Evolutionary conservation across 805 yeast genomes (phyloP).

Genomic region (Yarrowia keelungensis): DNA sequence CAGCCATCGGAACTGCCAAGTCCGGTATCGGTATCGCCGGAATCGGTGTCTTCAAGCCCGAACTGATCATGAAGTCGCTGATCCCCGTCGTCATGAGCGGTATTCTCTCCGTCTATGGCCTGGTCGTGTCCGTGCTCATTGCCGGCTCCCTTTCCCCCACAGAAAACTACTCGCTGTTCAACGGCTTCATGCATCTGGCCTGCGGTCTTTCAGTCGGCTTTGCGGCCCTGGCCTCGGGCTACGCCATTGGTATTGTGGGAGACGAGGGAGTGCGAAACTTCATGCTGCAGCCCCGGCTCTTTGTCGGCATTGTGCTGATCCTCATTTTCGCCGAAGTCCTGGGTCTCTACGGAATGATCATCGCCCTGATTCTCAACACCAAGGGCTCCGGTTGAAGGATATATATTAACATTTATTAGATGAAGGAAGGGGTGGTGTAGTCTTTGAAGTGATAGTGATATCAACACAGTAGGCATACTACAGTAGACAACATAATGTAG

Average conservation of each 20-base stretch:
- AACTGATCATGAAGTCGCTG: conserved; percentile 85
- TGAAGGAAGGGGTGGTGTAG: not conserved
- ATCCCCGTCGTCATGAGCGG: conserved; percentile 99
- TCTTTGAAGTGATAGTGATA: too few relatives aligned
- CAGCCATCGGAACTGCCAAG: conserved; percentile 98
- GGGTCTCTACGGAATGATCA: conserved; percentile 92
- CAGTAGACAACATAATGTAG: too few relatives aligned
- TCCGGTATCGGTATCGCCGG: conserved; percentile 98
- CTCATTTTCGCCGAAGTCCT: conserved; percentile 90
- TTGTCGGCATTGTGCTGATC: conserved; percentile 88
- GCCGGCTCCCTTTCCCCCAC: conserved; percentile 82
- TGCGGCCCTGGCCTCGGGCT: conserved; percentile 95
- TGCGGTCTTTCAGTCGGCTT: conserved; percentile 97
- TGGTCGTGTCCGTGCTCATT: conserved; percentile 93
- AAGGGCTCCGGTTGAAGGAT: conserved; percentile 67
- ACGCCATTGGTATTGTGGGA: conserved; percentile 93
- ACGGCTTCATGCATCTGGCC: conserved; percentile 97
- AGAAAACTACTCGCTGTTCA: conserved; percentile 81
- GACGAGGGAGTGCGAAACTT: conserved; percentile 90
- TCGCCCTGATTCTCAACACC: conserved; percentile 90
- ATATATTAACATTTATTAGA: conserved; percentile 20
- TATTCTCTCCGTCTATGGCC: conserved; percentile 94
- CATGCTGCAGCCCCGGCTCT: conserved; percentile 86
- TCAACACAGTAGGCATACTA: too few relatives aligned
- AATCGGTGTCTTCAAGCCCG: conserved; percentile 97